These are phyloP conservation scores for Podochytrium sp. DNA, from an alignment of 192 early-diverging fungal species.

Conservation along the genomic window DNA sequence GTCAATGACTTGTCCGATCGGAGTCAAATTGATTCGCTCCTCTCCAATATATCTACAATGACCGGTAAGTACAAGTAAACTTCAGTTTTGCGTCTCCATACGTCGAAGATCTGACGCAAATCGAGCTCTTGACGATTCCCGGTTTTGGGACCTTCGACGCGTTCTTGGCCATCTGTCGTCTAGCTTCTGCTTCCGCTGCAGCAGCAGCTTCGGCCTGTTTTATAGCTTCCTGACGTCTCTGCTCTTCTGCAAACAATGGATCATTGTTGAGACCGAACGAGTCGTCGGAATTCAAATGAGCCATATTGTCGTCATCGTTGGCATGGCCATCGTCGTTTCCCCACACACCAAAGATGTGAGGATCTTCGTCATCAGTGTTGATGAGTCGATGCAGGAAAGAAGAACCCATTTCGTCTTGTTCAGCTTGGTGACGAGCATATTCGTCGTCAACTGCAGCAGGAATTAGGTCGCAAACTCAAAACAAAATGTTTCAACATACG, in stretches of 20 bases:
- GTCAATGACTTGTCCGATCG: background rate
- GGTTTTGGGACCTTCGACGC: background rate
- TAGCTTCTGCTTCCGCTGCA: conserved; percentile 13
- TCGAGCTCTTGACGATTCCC: background rate
- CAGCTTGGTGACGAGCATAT: conserved; percentile 2
- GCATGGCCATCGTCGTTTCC: background rate
- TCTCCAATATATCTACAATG: conserved; percentile 9
- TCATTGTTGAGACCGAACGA: conserved; percentile 20
- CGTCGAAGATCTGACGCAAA: background rate
- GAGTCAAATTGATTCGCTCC: conserved; percentile 18
- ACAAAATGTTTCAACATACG: conserved; percentile 2
- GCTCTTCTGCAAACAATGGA: conserved; percentile 23
- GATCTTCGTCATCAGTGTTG: background rate
- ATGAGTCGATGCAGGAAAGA: conserved; percentile 8
- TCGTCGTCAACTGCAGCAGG: conserved; percentile 23
- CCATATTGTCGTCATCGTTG: conserved; percentile 15
- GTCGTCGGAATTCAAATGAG: background rate
- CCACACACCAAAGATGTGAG: conserved; percentile 19
- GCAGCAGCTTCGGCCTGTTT: conserved; percentile 1
- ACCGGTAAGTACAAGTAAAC: background rate
- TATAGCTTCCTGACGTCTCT: background rate
- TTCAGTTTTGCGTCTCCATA: background rate
- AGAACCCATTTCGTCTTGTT: conserved; percentile 12
- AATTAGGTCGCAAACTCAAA: background rate
- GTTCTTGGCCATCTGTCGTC: background rate